Conservation (phyloP, 768 basidiomycete species). For the Mrakia frigida region DNA sequence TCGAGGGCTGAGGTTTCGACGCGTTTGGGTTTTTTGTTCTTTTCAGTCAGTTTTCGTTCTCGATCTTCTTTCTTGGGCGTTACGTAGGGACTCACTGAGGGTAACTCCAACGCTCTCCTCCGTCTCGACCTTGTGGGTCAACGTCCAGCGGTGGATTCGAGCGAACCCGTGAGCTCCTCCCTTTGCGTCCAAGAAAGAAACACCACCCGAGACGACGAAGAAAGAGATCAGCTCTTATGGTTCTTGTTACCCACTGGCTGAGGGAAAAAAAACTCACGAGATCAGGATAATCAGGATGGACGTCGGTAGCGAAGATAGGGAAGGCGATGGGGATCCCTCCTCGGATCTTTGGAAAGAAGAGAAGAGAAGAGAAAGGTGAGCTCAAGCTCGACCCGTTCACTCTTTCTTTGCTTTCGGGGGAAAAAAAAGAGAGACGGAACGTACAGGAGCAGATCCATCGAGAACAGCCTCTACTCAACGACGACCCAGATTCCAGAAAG, state of each 20-base stretch:
- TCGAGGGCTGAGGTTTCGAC: conserved; percentile 11
- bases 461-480: conserved; percentile 15
- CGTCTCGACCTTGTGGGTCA: background rate
- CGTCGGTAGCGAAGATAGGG: conserved; percentile 27
- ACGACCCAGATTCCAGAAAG: background rate
- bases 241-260: background rate
- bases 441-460: conserved; percentile 19
- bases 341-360: background rate
- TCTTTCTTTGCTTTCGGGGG: background rate
- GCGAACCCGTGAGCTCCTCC: conserved; percentile 18
- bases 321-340: conserved; percentile 24
- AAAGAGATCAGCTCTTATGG: background rate
- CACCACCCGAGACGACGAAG: too few relatives aligned
- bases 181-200: background rate
- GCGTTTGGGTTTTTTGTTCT: background rate
- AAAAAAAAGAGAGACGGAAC: too few relatives aligned
- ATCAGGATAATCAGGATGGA: conserved; percentile 22
- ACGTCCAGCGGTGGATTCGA: conserved; percentile 5
- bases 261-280: background rate
- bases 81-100: background rate
- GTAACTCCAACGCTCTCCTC: background rate
- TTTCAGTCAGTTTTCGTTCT: too few relatives aligned
- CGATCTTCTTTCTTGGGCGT: too few relatives aligned
- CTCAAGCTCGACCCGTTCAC: background rate
- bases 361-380: background rate